Conservation (phyloP, 2,329 filamentous ascomycete species). For the Ampelomyces quisqualis region DNA sequence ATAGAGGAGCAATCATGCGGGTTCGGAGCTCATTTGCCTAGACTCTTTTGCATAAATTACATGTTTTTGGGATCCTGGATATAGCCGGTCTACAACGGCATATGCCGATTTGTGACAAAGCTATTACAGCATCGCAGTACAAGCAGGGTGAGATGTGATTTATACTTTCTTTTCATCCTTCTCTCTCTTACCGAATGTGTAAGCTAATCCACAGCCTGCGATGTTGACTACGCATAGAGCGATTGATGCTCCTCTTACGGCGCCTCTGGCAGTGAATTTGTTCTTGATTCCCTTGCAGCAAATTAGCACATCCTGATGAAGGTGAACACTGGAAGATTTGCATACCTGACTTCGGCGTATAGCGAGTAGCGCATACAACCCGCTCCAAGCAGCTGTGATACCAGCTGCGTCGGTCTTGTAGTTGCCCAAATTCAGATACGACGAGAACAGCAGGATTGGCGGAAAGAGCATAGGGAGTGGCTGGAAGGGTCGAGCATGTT, state of each 20-base stretch:
- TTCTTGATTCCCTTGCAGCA: slow-evolving; percentile 43
- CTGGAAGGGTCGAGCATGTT: slow-evolving; percentile 67
- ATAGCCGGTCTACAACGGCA: no score
- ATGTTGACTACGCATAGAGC: slow-evolving; percentile 54
- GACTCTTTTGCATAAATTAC: no score
- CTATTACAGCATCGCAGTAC: no score
- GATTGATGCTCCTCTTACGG: slow-evolving; percentile 55
- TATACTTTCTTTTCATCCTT: slow-evolving; percentile 33
- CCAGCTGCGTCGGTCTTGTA: slow-evolving; percentile 66
- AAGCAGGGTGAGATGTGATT: no score
- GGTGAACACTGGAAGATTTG: slow-evolving; percentile 2
- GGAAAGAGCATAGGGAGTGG: slow-evolving; percentile 67
- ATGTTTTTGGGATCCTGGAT: no score
- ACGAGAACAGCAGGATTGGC: slow-evolving; percentile 64
- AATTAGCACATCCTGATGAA: neutral
- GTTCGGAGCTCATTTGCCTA: no score
- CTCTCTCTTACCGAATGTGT: slow-evolving; percentile 52
- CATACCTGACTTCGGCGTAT: slow-evolving; percentile 55
- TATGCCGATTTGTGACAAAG: no score
- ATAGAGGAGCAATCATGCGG: neutral
- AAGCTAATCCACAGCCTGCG: slow-evolving; percentile 54
- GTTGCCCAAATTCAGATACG: slow-evolving; percentile 64
- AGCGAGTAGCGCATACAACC: slow-evolving; percentile 64
- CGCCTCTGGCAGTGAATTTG: slow-evolving; percentile 54
- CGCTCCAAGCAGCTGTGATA: slow-evolving; percentile 64